phyloP scores from a whole-genome alignment of 164 flowering plant genomes.

The Saururus chinensis region DNA sequence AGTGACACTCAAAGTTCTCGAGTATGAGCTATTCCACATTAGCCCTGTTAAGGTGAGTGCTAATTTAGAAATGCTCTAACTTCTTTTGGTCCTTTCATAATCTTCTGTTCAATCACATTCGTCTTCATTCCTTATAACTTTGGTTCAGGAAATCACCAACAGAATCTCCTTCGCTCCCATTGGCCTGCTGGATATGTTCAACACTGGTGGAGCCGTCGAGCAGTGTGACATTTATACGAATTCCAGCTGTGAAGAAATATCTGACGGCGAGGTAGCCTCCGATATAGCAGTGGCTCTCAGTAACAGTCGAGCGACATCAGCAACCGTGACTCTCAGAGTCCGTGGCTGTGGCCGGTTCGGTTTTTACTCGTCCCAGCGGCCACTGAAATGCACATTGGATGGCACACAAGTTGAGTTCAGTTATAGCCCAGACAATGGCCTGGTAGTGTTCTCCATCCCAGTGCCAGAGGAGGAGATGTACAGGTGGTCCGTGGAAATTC shows the following conservation, averaged over 20 bases:
- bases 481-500: conserved; percentile 36
- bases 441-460: conserved; percentile 47
- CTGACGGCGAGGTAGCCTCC: conserved; percentile 36
- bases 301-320: conserved; percentile 33
- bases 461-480: conserved; percentile 34
- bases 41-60: conserved; percentile 65
- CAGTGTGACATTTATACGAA: conserved; percentile 29
- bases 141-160: conserved; percentile 48
- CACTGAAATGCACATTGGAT: conserved; percentile 55
- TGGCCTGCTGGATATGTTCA: conserved; percentile 91
- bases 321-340: conserved; percentile 28
- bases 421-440: conserved; percentile 42
- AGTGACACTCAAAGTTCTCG: conserved; percentile 74
- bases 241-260: conserved; percentile 24
- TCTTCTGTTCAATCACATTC: background rate
- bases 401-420: conserved; percentile 28
- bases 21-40: conserved; percentile 77
- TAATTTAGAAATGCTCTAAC: background rate
- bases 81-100: background rate
- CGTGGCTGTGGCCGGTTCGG: conserved; percentile 85
- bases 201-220: conserved; percentile 71
- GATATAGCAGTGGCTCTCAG: conserved; percentile 22
- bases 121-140: background rate
- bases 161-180: conserved; percentile 72
- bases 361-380: conserved; percentile 64